phyloP scores from a whole-genome alignment of 2,329 filamentous ascomycete genomes.

The Dissoconium aciculare region DNA sequence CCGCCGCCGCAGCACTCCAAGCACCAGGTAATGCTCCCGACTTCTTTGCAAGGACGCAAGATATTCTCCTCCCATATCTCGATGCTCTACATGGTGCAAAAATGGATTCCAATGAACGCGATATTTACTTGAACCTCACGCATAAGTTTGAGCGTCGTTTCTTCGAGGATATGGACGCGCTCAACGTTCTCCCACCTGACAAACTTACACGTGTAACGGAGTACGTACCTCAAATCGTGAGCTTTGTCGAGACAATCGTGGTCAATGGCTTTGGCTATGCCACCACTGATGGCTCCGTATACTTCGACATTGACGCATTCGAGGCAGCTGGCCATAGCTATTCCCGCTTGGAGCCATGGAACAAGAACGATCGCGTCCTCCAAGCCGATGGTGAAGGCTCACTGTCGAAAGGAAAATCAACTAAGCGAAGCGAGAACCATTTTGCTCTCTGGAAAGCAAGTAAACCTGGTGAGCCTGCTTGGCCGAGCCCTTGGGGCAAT shows the following conservation, averaged over 20 bases:
- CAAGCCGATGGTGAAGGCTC: conserved; percentile 84
- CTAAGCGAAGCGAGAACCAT: conserved; percentile 65
- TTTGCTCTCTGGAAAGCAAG: conserved; percentile 91
- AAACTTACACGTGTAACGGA: conserved; percentile 82
- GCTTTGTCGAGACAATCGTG: conserved; percentile 69
- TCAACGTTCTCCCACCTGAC: conserved; percentile 75
- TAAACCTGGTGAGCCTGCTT: conserved; percentile 81
- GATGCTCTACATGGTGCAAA: conserved; percentile 46
- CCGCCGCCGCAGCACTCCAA: conserved; percentile 38
- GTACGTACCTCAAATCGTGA: conserved; percentile 73
- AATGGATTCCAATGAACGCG: conserved; percentile 46
- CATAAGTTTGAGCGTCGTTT: conserved; percentile 74
- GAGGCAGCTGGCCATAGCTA: conserved; percentile 75
- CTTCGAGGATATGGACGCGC: conserved; percentile 67
- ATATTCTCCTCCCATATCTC: conserved; percentile 68
- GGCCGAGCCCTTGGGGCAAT: conserved; percentile 74
- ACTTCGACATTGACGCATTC: conserved; percentile 82
- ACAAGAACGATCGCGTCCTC: conserved; percentile 64
- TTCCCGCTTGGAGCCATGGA: conserved; percentile 71
- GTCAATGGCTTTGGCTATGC: conserved; percentile 76
- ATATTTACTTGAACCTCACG: conserved; percentile 79
- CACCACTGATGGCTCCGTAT: conserved; percentile 58
- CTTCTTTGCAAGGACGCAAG: conserved; percentile 46
- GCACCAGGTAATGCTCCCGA: conserved; percentile 19
- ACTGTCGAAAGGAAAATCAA: conserved; percentile 37